Conservation (phyloP, 768 basidiomycete genomes). For the Tylopilus balloui region DNA sequence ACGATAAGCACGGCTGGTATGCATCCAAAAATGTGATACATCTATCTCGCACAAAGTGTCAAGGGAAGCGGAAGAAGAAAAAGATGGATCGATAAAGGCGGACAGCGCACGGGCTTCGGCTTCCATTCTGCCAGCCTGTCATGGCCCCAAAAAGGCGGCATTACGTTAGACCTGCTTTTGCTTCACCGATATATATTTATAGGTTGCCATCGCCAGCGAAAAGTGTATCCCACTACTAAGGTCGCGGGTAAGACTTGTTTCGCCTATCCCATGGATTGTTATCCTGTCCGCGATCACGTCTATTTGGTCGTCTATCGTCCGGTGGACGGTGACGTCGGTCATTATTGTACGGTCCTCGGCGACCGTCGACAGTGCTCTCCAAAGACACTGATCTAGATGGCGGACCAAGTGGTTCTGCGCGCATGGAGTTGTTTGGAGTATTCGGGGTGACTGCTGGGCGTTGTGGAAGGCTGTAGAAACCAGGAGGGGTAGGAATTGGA, state of each 20-base stretch:
- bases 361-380: conserved; percentile 15
- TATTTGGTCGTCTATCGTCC: conserved; percentile 18
- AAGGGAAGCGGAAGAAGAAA: neutral
- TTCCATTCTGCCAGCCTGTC: neutral
- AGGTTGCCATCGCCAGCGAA: neutral
- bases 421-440: conserved; percentile 8
- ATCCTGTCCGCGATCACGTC: conserved; percentile 10
- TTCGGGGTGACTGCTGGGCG: conserved; percentile 5
- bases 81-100: neutral
- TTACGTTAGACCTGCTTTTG: neutral
- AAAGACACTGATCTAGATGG: conserved; percentile 17
- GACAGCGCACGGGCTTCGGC: neutral
- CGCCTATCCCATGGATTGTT: conserved; percentile 6
- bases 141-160: neutral
- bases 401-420: conserved; percentile 17
- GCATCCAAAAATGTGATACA: neutral
- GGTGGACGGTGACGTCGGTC: conserved; percentile 12
- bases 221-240: no score
- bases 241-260: conserved; percentile 6
- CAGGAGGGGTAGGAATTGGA: neutral
- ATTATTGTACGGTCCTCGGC: conserved; percentile 16
- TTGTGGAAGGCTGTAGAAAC: conserved; percentile 14
- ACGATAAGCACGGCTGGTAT: conserved; percentile 3
- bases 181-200: neutral
- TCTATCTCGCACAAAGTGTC: neutral